Conservation (phyloP, 2,329 filamentous ascomycete species). For the Coniochaeta sp. region DNA sequence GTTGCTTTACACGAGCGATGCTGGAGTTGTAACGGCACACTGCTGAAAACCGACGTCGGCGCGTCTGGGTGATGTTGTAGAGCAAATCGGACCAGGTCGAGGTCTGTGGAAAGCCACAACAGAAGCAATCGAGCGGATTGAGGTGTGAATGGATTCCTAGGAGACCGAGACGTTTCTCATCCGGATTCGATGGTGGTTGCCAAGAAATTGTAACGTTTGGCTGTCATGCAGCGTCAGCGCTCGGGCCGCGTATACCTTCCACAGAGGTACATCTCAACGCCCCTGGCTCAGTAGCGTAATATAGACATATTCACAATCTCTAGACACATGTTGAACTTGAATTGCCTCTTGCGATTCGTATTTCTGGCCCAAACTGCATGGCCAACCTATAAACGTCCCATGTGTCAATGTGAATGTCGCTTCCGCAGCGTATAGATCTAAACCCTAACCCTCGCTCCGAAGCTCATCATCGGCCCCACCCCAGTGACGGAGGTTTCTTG, state of each 20-base stretch:
- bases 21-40: neutral
- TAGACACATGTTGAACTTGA: neutral
- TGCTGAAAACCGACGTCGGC: neutral
- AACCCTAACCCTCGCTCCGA: neutral
- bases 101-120: neutral
- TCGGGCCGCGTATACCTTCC: neutral
- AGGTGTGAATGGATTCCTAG: neutral
- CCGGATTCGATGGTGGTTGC: neutral
- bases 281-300: too few relatives aligned
- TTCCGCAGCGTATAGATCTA: too few relatives aligned
- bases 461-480: neutral
- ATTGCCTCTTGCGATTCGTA: neutral
- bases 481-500: conserved; percentile 1
- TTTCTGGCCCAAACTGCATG: neutral
- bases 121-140: neutral
- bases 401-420: too few relatives aligned
- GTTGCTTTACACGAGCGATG: neutral
- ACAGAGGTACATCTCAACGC: neutral
- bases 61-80: neutral
- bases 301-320: neutral
- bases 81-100: neutral
- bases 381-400: too few relatives aligned
- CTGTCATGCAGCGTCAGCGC: neutral
- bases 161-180: neutral
- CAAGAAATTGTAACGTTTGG: neutral